These are phyloP conservation scores for Castanopsis chinensis DNA, from an alignment of 306 rosid genomes.

Conservation along the genomic window DNA sequence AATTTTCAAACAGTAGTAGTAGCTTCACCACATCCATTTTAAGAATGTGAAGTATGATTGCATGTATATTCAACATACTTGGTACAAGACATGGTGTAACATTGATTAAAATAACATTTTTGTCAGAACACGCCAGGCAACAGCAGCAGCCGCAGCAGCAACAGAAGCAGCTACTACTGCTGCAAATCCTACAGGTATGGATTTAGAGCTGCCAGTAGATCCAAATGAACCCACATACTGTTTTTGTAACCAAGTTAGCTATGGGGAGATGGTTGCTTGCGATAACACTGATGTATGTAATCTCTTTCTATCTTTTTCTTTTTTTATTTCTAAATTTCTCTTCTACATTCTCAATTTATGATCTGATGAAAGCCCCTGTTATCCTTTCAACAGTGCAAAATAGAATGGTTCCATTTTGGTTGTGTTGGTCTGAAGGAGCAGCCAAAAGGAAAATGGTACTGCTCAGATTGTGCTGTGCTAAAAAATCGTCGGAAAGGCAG, in stretches of 20 bases:
- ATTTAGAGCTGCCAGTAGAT: slow-evolving; percentile 54
- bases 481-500: slow-evolving; percentile 49
- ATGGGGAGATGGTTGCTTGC: slow-evolving; percentile 66
- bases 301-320: neutral
- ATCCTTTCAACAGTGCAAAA: slow-evolving; percentile 46
- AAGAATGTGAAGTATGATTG: neutral
- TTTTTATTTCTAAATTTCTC: neutral
- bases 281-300: slow-evolving; percentile 49
- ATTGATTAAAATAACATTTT: neutral
- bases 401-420: slow-evolving; percentile 65
- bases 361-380: slow-evolving; percentile 12
- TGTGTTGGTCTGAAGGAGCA: slow-evolving; percentile 61
- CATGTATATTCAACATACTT: neutral
- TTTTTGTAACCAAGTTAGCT: slow-evolving; percentile 58
- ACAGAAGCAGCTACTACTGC: slow-evolving; percentile 29
- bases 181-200: slow-evolving; percentile 42
- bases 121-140: slow-evolving; percentile 41
- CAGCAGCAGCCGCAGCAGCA: slow-evolving; percentile 21
- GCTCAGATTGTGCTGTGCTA: slow-evolving; percentile 38
- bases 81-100: neutral
- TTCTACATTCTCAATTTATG: neutral
- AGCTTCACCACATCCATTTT: neutral
- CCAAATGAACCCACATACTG: slow-evolving; percentile 68
- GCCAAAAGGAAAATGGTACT: slow-evolving; percentile 61
- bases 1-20: neutral